These are phyloP conservation scores for Citrus australasica DNA, from an alignment of 345 rosid genomes.

Conservation along the genomic window DNA sequence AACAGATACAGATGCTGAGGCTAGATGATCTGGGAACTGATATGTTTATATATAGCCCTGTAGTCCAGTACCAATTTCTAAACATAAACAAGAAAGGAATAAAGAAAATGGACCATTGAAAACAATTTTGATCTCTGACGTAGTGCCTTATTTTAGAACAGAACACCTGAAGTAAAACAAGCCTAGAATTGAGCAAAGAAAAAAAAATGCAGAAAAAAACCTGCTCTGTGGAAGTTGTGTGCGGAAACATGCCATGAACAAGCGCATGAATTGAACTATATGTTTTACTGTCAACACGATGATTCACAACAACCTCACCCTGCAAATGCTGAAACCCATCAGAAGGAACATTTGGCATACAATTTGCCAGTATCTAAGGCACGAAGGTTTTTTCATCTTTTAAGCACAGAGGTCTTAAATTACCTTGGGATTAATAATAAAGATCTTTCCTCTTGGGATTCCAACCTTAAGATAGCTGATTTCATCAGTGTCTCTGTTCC, in stretches of 20 bases:
- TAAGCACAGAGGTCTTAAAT: constrained; percentile 4
- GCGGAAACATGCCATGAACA: constrained; percentile 90
- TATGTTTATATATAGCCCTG: not conserved
- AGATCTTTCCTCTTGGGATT: constrained; percentile 91
- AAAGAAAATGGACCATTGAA: not conserved
- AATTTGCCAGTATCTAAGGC: not conserved
- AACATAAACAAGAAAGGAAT: not conserved
- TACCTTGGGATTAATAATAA: constrained; percentile 96
- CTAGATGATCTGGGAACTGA: not conserved
- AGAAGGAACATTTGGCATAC: constrained; percentile 5
- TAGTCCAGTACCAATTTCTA: not conserved
- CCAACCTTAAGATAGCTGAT: constrained; percentile 96
- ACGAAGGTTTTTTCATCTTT: not conserved
- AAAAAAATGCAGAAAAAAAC: constrained; percentile 26
- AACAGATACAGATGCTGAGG: not conserved
- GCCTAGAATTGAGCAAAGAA: not conserved
- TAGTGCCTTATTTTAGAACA: not conserved
- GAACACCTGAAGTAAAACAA: not conserved
- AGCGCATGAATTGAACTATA: constrained; percentile 76
- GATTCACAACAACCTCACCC: constrained; percentile 92
- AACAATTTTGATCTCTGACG: not conserved
- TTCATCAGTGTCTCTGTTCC: constrained; percentile 96
- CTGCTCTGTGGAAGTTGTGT: constrained; percentile 58
- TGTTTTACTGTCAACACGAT: constrained; percentile 77
- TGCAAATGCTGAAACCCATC: constrained; percentile 31